phyloP scores from a whole-genome alignment of 805 yeast species.

The Debaryomyces tyrocola region DNA sequence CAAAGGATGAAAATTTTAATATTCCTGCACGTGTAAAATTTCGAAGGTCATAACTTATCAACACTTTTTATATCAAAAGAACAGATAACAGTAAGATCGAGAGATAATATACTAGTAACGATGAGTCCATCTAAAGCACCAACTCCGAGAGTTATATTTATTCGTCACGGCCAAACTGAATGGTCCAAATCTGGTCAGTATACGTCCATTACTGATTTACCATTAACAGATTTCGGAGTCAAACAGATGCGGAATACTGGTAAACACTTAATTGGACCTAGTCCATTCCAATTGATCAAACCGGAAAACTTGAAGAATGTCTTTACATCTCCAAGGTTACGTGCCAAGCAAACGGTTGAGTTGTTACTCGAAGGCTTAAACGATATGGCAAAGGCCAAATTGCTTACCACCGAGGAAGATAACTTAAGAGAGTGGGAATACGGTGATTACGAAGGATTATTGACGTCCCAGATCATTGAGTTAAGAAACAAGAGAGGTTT shows the following conservation, averaged over 20 bases:
- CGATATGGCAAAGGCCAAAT: conserved; percentile 38
- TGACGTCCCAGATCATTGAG: conserved; percentile 64
- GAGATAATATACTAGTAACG: too few relatives aligned
- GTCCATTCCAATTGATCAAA: conserved; percentile 55
- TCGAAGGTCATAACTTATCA: too few relatives aligned
- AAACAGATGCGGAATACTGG: conserved; percentile 78
- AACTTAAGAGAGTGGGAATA: conserved; percentile 94
- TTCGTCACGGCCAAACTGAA: conserved; percentile 90
- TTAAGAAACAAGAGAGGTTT: conserved; percentile 62
- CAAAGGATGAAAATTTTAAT: neutral
- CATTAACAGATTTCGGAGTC: conserved; percentile 76
- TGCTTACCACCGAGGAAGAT: conserved; percentile 48
- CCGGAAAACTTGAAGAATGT: conserved; percentile 63
- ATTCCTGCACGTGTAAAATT: neutral
- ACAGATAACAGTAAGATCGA: too few relatives aligned
- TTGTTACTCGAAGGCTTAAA: conserved; percentile 55
- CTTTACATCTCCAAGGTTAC: conserved; percentile 74
- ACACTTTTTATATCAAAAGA: too few relatives aligned
- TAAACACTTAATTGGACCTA: conserved; percentile 57
- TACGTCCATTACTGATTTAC: conserved; percentile 83
- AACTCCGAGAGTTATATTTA: conserved; percentile 68
- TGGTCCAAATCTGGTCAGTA: conserved; percentile 95
- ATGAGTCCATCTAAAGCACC: conserved; percentile 19
- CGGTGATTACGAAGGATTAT: conserved; percentile 90
- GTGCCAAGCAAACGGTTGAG: conserved; percentile 77